Percentiles rank a stretch among this genome's conserved stretches.
Evolutionary conservation across 306 rosid genomes (phyloP).

Genomic region (Vachellia pachyceras): DNA sequence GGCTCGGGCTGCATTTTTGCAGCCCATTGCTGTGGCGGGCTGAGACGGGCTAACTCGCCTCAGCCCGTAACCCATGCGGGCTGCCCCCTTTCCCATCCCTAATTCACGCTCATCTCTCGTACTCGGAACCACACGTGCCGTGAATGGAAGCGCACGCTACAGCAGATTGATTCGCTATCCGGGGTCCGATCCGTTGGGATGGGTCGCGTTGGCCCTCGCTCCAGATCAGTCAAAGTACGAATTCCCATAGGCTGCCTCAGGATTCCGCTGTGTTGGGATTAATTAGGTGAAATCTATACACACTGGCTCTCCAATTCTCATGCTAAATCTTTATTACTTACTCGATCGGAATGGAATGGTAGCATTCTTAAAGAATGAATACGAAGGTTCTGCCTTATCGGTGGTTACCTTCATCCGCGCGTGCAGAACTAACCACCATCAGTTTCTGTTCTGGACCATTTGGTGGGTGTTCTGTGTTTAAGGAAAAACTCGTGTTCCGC

Average conservation of each 20-base stretch:
- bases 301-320: not conserved
- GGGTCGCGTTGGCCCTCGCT: slow-evolving; percentile 21
- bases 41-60: no score
- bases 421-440: not conserved
- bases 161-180: not conserved
- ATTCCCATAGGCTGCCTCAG: slow-evolving; percentile 8
- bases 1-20: no score
- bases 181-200: not conserved
- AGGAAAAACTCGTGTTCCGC: no score
- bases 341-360: not conserved
- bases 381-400: not conserved
- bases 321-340: not conserved
- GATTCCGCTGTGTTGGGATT: slow-evolving; percentile 33
- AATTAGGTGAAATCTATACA: not conserved
- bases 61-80: no score
- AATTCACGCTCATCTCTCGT: no score
- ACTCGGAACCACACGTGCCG: no score
- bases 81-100: no score
- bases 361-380: not conserved
- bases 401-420: not conserved
- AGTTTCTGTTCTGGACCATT: not conserved
- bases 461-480: no score
- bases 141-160: not conserved
- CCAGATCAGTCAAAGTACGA: not conserved
- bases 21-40: no score